Base-by-base conservation (phyloP, 306 rosid species). In the Prunus davidiana region DNA sequence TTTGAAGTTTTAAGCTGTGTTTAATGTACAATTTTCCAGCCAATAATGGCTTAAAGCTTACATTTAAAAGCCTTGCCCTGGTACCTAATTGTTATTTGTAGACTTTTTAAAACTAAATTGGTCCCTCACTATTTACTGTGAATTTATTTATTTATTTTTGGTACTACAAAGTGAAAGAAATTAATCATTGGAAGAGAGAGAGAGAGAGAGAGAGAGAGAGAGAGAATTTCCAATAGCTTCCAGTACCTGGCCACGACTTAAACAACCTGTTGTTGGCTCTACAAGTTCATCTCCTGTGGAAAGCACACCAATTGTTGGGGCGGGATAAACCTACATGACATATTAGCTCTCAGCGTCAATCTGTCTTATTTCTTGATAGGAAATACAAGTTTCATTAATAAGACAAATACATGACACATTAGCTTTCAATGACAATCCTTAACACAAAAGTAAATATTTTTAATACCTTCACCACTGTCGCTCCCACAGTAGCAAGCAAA, bases 221-320 rank as follows among this genome's bases (percentile, higher is more conserved):
- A 41, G 43, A 5, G 3, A 11, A 10, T 32, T 19, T 11, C 10
- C 12, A 82, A 24, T 74, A 75, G 56, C 69, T 34, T 14, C 30
- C 25, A 27, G 61, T 90, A 94, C 96, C 98, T 94, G 95, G 74
- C 97, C 97, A 76, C 89, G 92, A 69, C 83, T 58, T 62, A 94
- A 72, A 81, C 84, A 73, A 45, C 65, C 77, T 28, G 91, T 91
- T 56, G 86, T 63, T 72, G 92, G 93, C 78, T 94, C 97, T 55
- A 89, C 93, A 80, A 94, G 97, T 74, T 94, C 98, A 22, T 94
- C 98, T 58, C 98, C 97, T 0, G 98, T 92, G 28, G 97, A 94
- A 82, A 94, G 97, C 75, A 94, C 95, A 67, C 85, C 97, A 61
- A 94, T 51, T 38, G 73, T 81, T 57, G 98, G 97, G 47, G 85